phyloP scores from a whole-genome alignment of 2,329 filamentous ascomycete genomes.

The Xylaria sp. region DNA sequence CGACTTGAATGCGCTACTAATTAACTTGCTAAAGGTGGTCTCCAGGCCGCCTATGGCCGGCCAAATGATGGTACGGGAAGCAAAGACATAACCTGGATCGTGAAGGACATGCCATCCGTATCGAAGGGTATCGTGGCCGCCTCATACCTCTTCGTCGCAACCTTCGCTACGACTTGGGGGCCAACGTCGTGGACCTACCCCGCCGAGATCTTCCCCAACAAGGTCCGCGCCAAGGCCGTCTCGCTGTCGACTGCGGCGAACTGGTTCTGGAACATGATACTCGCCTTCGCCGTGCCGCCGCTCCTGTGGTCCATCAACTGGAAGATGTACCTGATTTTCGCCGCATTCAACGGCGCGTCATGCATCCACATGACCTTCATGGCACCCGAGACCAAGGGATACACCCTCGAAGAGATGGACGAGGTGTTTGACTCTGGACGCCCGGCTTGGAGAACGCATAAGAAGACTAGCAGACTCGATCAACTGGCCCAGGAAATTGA shows the following conservation, averaged over 20 bases:
- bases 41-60: constrained; percentile 69
- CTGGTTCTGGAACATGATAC: constrained; percentile 68
- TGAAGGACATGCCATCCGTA: constrained; percentile 60
- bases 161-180: constrained; percentile 62
- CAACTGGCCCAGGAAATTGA: constrained; percentile 60
- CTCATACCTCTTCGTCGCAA: constrained; percentile 78
- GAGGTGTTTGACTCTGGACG: constrained; percentile 72
- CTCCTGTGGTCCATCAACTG: constrained; percentile 66
- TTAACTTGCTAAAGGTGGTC: constrained; percentile 51
- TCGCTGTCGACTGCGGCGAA: constrained; percentile 69
- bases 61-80: constrained; percentile 54
- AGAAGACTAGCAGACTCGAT: constrained; percentile 58
- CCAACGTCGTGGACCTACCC: constrained; percentile 63
- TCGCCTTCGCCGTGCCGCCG: constrained; percentile 64
- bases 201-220: constrained; percentile 69
- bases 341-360: constrained; percentile 73
- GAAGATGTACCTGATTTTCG: constrained; percentile 80
- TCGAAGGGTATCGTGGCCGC: constrained; percentile 74
- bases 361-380: constrained; percentile 74
- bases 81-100: constrained; percentile 66
- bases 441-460: constrained; percentile 65
- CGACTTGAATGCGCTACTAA: neutral
- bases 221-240: constrained; percentile 71
- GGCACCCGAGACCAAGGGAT: constrained; percentile 74
- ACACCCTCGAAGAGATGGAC: constrained; percentile 80